These are phyloP conservation scores for Geotrichum aggregatum DNA, from an alignment of 1,139 yeast species.

Conservation along the genomic window DNA sequence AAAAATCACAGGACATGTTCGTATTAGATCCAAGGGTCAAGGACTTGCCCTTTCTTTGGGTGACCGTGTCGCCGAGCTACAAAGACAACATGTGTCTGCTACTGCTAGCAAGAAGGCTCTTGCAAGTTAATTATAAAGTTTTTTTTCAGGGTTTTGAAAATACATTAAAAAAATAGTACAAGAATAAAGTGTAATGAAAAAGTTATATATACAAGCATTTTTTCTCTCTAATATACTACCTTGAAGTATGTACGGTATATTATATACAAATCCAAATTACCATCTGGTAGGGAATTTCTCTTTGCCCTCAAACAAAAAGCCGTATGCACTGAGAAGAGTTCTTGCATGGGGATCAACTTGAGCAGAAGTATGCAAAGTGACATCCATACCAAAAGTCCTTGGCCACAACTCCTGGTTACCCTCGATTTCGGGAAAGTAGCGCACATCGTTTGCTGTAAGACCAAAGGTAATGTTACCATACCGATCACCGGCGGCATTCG, in stretches of 20 bases:
- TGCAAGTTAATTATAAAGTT: slow-evolving; percentile 2
- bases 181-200: not conserved
- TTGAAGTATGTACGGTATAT: not conserved
- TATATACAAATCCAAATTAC: slow-evolving; percentile 22
- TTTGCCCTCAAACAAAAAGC: slow-evolving; percentile 66
- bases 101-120: slow-evolving; percentile 21
- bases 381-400: slow-evolving; percentile 76
- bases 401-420: slow-evolving; percentile 89
- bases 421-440: slow-evolving; percentile 89
- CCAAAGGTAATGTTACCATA: slow-evolving; percentile 87
- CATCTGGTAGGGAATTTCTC: slow-evolving; percentile 42
- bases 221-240: slow-evolving; percentile 1
- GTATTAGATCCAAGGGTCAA: slow-evolving; percentile 97
- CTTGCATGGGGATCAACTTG: slow-evolving; percentile 92
- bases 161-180: not conserved
- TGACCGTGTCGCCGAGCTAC: slow-evolving; percentile 69
- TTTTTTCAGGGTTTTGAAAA: not conserved
- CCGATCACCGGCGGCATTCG: slow-evolving; percentile 72
- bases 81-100: slow-evolving; percentile 26
- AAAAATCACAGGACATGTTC: slow-evolving; percentile 86
- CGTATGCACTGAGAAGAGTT: slow-evolving; percentile 73
- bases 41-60: slow-evolving; percentile 94
- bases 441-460: slow-evolving; percentile 68
- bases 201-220: slow-evolving; percentile 5
- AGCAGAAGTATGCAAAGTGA: slow-evolving; percentile 83